phyloP scores from a whole-genome alignment of 2,329 filamentous ascomycete species.

The Cercospora sojina region DNA sequence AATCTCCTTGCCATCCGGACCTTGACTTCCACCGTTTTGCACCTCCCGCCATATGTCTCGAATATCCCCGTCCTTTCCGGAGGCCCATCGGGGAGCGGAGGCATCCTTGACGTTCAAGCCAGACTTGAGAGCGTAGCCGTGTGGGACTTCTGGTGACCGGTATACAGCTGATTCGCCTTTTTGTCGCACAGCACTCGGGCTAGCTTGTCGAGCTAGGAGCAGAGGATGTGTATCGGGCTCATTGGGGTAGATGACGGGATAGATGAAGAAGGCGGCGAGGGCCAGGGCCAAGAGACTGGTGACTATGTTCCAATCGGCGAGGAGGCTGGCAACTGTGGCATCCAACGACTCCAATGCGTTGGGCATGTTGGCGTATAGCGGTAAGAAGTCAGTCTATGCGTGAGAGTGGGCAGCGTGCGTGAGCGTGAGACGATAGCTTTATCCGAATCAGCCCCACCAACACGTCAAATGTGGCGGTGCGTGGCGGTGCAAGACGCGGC shows the following conservation, averaged over 20 bases:
- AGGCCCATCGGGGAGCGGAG: conserved; percentile 76
- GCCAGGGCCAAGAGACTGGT: conserved; percentile 69
- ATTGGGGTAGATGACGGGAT: conserved; percentile 66
- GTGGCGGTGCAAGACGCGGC: neutral
- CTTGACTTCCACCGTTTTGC: conserved; percentile 47
- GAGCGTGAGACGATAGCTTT: neutral
- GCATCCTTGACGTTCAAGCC: conserved; percentile 81
- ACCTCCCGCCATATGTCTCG: conserved; percentile 85
- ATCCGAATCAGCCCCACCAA: neutral
- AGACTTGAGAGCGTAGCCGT: conserved; percentile 75
- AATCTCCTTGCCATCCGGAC: conserved; percentile 60
- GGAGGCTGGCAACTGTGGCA: conserved; percentile 63
- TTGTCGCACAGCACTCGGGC: conserved; percentile 74
- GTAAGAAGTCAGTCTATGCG: neutral
- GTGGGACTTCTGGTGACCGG: conserved; percentile 77
- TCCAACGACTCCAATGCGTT: conserved; percentile 55
- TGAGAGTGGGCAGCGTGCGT: neutral
- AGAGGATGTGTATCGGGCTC: conserved; percentile 93
- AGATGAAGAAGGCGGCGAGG: conserved; percentile 67
- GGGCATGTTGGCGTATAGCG: conserved; percentile 16
- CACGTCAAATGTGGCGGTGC: neutral
- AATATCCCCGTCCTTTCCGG: conserved; percentile 82
- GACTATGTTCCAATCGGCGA: conserved; percentile 79
- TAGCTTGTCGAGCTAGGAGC: conserved; percentile 80
- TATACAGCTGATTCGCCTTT: conserved; percentile 83